Conservation (phyloP, 345 rosid species). For the Trapa bicornis region DNA sequence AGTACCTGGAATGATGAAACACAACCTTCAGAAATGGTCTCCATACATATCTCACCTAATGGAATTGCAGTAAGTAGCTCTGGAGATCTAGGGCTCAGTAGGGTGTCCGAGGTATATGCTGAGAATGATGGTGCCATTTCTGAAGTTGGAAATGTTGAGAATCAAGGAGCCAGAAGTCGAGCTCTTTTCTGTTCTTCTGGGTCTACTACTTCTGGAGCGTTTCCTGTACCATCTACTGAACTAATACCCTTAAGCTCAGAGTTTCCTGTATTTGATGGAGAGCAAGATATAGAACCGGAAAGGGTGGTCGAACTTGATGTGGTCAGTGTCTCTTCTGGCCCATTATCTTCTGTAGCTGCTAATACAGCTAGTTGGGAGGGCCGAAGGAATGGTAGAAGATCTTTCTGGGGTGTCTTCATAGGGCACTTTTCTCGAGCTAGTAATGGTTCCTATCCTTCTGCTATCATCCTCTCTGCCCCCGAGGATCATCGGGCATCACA, state of each 20-base stretch:
- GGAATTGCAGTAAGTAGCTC: constrained; percentile 34
- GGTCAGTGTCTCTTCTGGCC: constrained; percentile 40
- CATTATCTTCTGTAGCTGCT: constrained; percentile 22
- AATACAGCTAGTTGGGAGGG: constrained; percentile 28
- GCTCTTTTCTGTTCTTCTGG: background rate
- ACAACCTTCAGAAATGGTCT: constrained; percentile 35
- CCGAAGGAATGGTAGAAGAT: constrained; percentile 38
- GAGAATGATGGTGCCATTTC: constrained; percentile 20
- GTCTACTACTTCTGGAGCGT: constrained; percentile 13
- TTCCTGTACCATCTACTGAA: constrained; percentile 23
- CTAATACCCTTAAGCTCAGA: constrained; percentile 33
- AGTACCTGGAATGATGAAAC: constrained; percentile 32
- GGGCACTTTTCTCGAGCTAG: constrained; percentile 36
- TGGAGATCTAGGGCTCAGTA: constrained; percentile 27
- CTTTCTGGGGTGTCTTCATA: constrained; percentile 51
- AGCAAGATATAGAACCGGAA: constrained; percentile 23
- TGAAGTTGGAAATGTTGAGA: constrained; percentile 16
- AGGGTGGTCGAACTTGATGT: constrained; percentile 37
- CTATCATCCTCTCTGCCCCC: constrained; percentile 30
- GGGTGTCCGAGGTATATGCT: constrained; percentile 21
- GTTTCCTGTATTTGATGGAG: constrained; percentile 36
- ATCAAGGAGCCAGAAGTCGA: constrained; percentile 20
- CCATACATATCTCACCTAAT: constrained; percentile 32
- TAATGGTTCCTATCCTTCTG: constrained; percentile 22
- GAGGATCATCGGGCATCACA: constrained; percentile 31